phyloP scores from a whole-genome alignment of 768 basidiomycete genomes.

The Neoboletus subvelutipes region DNA sequence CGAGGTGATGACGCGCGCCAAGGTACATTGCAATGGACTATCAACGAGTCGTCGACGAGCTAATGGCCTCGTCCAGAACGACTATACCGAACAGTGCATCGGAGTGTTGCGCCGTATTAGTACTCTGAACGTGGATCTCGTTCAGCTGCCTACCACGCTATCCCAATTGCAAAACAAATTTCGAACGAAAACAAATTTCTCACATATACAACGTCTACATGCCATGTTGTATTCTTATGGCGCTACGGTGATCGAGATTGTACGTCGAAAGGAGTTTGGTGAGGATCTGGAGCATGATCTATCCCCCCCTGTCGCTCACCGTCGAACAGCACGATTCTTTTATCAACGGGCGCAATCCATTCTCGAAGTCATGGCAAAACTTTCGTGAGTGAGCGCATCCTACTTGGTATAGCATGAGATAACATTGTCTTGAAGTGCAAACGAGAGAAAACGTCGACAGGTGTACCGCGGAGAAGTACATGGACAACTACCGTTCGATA shows the following conservation, averaged over 20 bases:
- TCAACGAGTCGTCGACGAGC: neutral
- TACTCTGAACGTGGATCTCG: slow-evolving; percentile 75
- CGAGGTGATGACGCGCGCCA: slow-evolving; percentile 51
- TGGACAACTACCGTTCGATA: slow-evolving; percentile 85
- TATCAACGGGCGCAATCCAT: slow-evolving; percentile 78
- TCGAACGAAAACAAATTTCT: slow-evolving; percentile 76
- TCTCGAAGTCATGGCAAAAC: slow-evolving; percentile 82
- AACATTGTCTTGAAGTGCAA: slow-evolving; percentile 44
- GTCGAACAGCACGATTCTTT: slow-evolving; percentile 66
- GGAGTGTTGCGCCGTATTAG: slow-evolving; percentile 73
- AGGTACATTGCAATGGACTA: slow-evolving; percentile 37
- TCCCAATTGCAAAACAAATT: slow-evolving; percentile 68
- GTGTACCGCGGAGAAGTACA: slow-evolving; percentile 84
- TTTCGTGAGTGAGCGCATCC: slow-evolving; percentile 58
- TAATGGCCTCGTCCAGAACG: slow-evolving; percentile 51
- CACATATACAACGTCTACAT: slow-evolving; percentile 88
- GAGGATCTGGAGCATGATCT: slow-evolving; percentile 26
- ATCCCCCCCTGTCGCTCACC: slow-evolving; percentile 3
- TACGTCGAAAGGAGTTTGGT: slow-evolving; percentile 89
- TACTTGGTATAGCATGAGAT: slow-evolving; percentile 2
- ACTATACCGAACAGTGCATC: slow-evolving; percentile 67
- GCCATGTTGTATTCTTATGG: slow-evolving; percentile 91
- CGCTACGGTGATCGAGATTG: slow-evolving; percentile 86
- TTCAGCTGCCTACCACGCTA: slow-evolving; percentile 67
- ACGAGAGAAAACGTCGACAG: slow-evolving; percentile 79